Percentiles rank a stretch among this genome's conserved stretches.
Evolutionary conservation across 2,329 filamentous ascomycete species (phyloP).

Genomic region (Trichoderma sp.): DNA sequence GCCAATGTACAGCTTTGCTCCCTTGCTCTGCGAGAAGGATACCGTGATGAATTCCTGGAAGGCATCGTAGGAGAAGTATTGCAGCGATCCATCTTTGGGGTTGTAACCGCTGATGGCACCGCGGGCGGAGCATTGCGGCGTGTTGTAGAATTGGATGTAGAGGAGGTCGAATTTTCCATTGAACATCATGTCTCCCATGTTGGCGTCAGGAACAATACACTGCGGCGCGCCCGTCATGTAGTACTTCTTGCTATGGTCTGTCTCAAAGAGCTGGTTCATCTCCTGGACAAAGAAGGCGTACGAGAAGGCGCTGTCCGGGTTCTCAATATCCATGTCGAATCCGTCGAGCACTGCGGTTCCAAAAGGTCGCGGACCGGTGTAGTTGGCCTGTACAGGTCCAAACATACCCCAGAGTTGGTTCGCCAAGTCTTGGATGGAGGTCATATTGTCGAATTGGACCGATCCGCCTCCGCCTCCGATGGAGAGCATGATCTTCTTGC

Average conservation of each 20-base stretch:
- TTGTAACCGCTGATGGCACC: not conserved
- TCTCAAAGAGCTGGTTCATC: not conserved
- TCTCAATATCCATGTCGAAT: not conserved
- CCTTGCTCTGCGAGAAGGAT: not conserved
- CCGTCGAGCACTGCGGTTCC: not conserved
- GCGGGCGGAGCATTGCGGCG: not conserved
- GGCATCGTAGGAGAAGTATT: not conserved
- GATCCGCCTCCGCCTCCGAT: not conserved
- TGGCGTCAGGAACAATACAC: not conserved
- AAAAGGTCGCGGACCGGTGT: not conserved
- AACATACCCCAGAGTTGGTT: not conserved
- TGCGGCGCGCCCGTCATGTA: not conserved
- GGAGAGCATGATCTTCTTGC: not conserved
- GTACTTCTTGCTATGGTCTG: not conserved
- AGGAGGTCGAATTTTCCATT: not conserved
- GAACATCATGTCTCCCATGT: not conserved
- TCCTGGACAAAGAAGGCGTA: not conserved
- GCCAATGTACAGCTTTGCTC: not conserved
- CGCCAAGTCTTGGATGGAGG: not conserved
- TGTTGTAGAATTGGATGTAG: not conserved
- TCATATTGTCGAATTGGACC: not conserved
- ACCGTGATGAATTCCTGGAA: not conserved
- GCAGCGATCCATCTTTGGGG: not conserved
- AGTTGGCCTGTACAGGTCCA: not conserved
- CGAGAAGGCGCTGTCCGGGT: not conserved